phyloP scores from a whole-genome alignment of 331 rosid species.

The Rhamnella rubrinervis region DNA sequence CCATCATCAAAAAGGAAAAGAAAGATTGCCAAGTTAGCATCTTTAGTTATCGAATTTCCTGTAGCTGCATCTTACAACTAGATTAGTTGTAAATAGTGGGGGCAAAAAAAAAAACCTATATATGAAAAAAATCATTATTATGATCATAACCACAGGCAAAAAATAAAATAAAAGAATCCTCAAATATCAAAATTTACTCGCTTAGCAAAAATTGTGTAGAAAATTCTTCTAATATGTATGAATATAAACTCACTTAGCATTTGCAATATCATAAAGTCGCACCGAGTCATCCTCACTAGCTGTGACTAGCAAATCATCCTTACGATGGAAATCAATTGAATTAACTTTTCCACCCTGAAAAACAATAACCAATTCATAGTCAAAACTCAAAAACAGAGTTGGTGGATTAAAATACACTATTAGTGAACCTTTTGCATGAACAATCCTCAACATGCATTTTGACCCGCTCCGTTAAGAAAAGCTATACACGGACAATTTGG shows the following conservation, averaged over 20 bases:
- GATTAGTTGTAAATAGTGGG: too few species aligned
- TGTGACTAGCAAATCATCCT: slow-evolving; percentile 85
- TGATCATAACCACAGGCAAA: neutral
- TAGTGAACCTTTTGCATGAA: neutral
- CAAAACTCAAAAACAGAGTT: neutral
- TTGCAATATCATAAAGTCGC: slow-evolving; percentile 81
- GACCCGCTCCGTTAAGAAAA: neutral
- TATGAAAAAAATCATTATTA: neutral
- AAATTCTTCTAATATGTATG: slow-evolving; percentile 5
- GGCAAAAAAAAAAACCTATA: too few species aligned
- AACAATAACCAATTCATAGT: neutral
- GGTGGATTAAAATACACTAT: neutral
- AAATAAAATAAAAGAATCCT: neutral
- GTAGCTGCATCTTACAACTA: neutral
- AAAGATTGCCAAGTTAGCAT: neutral
- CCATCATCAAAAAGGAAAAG: slow-evolving; percentile 11
- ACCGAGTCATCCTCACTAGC: slow-evolving; percentile 93
- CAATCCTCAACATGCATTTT: neutral
- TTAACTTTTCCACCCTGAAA: slow-evolving; percentile 80
- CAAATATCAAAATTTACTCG: too few species aligned
- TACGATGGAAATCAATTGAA: slow-evolving; percentile 87
- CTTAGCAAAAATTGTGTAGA: too few species aligned
- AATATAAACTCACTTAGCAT: slow-evolving; percentile 73
- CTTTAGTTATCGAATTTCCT: neutral
- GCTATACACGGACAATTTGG: neutral